Base-by-base conservation (phyloP, 148 eudicot species). In the Dysphania ambrosioides region DNA sequence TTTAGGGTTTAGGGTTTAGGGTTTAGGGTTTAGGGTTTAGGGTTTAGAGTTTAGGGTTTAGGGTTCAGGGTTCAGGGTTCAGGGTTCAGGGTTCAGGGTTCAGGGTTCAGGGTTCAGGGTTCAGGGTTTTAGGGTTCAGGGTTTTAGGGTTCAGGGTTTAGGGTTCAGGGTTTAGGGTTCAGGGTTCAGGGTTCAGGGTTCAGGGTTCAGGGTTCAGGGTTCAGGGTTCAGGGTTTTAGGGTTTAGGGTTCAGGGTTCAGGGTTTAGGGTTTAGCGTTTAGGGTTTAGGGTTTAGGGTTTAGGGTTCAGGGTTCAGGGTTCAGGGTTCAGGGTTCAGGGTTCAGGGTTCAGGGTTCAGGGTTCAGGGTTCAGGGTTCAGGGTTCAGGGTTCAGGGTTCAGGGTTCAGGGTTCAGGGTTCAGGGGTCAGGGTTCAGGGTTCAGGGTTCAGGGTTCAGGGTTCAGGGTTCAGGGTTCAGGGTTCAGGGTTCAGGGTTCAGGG, bases 21-120 rank as follows among this genome's bases (percentile, higher is more conserved):
- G 78, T 59, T 79, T 68, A 34, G 74, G 78, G 66, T 74, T 74
- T 61, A 40, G 77, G 81, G 77, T 72, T 79, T 72, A 73, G 81
- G 81, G 77, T 78, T 78, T 79, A 72, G 77, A 77, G 78, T 66
- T 75, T 66, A 35, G 66, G 78, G 62, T 53, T 75, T 40, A 26
- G 72, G 79, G 58, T 71, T 69, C 59, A 57, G 72, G 79, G 73
- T 70, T 76, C 27, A 21, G 63, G 79, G 79, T 64, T 67, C 58
- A 36, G 42, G 78, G 71, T 32, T 75, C 34, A 19, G 73, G 73
- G 67, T 68, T 68, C 41, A 58, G 79, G 73, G 57, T 68, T 68
- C 58, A 68, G 73, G 73, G 67, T 38, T 68, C 41, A 38, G 79
- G 73, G 49, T 66, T 76, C 15, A n/a, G 79, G 73, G 23, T 58